phyloP scores from a whole-genome alignment of 2,329 filamentous ascomycete species.

The Fusarium sp. region DNA sequence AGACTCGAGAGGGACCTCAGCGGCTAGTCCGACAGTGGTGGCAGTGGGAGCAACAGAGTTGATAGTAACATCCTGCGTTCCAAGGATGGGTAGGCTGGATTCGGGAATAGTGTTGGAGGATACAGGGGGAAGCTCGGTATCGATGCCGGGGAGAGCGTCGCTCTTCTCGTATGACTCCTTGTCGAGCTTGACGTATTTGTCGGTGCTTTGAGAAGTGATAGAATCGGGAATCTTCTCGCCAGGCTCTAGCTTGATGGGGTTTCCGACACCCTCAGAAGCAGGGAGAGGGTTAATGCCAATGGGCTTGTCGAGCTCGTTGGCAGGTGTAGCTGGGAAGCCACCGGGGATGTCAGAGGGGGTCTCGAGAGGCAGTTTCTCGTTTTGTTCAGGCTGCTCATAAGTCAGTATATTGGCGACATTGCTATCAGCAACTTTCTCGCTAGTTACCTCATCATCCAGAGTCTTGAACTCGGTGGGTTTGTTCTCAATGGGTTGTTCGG shows the following conservation, averaged over 20 bases:
- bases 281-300: slow-evolving; percentile 73
- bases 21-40: slow-evolving; percentile 78
- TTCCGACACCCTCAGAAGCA: slow-evolving; percentile 73
- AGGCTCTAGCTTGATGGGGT: slow-evolving; percentile 82
- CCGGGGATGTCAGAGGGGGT: slow-evolving; percentile 57
- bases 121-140: slow-evolving; percentile 66
- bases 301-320: slow-evolving; percentile 62
- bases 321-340: slow-evolving; percentile 75
- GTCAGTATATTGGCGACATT: slow-evolving; percentile 21
- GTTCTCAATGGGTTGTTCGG: slow-evolving; percentile 66
- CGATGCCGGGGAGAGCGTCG: slow-evolving; percentile 69
- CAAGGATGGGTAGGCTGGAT: slow-evolving; percentile 78
- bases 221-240: slow-evolving; percentile 84
- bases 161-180: slow-evolving; percentile 88
- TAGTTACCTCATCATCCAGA: slow-evolving; percentile 42
- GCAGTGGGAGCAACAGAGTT: slow-evolving; percentile 66
- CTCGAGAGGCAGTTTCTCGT: slow-evolving; percentile 49
- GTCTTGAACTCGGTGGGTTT: slow-evolving; percentile 32
- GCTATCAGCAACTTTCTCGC: slow-evolving; percentile 30
- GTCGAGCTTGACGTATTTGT: slow-evolving; percentile 81
- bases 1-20: slow-evolving; percentile 73
- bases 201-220: slow-evolving; percentile 75
- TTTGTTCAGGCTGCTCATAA: slow-evolving; percentile 30
- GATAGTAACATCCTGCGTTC: slow-evolving; percentile 59
- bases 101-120: slow-evolving; percentile 80